Base-by-base conservation (phyloP, 371 early-diverging fungal species). In the Mortierella polycephala region DNA sequence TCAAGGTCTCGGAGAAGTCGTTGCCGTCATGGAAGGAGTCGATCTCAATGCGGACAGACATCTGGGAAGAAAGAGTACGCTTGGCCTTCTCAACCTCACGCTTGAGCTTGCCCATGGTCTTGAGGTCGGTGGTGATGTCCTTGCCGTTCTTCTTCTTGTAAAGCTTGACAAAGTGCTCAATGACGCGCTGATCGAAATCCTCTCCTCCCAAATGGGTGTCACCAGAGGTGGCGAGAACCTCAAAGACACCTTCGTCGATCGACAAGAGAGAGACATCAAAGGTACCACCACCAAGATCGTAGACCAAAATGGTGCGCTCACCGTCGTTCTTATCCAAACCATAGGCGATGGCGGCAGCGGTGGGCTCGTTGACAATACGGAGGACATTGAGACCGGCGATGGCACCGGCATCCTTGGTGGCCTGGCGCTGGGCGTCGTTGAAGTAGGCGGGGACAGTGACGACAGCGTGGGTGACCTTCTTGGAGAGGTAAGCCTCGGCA, bases 121-220 rank as follows among this genome's bases (percentile, higher is more conserved):
- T 95, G 74, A 92, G 88, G 88, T 95, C 93, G 71, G 87, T 89
- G 73, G 89, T 83, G 80, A 96, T 86, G 70, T 93, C 94, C 85
- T 91, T 89, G 62, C 84, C 88, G 81, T 85, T 80, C 86, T 94
- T 91, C 83, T 93, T 93, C 88, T 95, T 92, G 89, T 96, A 94
- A 76, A 90, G 88, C 79, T 91, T 89, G 74, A 94, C 88, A 66
- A 96, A 90, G 90, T 93, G 89, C 61, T 87, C 85, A 68, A 96
- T 93, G 65, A 97, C 84, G 61, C 85, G 84, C 88, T 94, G 94
- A 85, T 99, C 99, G 83, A 98, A 96, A 86, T 99, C 99, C 85
- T 98, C 99, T 74, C 99, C 99, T 73, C 99, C 99, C 77, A 99
- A 87, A 84, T 97, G 97, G 49, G 96, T 96, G 88, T 96, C 95